A percentile compares a stretch with the other conserved stretches of the same genome.
phyloP scores from a whole-genome alignment of 331 rosid species.

The Spiraea crenata region DNA sequence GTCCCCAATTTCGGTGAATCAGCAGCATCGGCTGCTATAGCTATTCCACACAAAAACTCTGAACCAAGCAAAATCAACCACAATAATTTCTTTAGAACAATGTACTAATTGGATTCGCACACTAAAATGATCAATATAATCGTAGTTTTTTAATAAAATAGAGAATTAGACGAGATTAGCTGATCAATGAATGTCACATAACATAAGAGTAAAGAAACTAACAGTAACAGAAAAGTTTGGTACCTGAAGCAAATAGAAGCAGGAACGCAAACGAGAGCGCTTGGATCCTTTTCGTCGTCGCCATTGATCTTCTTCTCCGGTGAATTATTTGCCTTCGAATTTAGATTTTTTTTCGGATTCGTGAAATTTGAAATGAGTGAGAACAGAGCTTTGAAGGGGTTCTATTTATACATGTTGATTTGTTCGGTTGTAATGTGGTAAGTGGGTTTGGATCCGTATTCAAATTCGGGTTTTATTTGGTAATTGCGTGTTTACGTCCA shows the following conservation, averaged over 20 bases:
- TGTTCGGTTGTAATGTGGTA: not conserved
- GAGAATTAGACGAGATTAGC: too few relatives aligned
- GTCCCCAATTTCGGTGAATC: constrained; percentile 39
- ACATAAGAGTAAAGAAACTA: not conserved
- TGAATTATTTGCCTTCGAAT: not conserved
- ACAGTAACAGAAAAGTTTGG: not conserved
- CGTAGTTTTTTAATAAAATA: too few relatives aligned
- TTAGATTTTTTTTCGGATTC: not conserved
- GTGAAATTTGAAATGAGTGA: constrained; percentile 1
- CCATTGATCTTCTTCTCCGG: not conserved
- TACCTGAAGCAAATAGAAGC: constrained; percentile 42
- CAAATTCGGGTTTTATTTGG: too few relatives aligned
- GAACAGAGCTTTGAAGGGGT: not conserved
- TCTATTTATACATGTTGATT: not conserved
- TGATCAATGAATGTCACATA: too few relatives aligned
- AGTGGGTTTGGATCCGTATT: too few relatives aligned
- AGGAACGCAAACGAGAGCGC: constrained; percentile 13
- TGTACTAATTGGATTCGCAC: not conserved
- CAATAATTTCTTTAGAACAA: not conserved
- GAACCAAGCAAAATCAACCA: not conserved
- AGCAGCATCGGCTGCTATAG: constrained; percentile 18
- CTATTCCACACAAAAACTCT: constrained; percentile 40
- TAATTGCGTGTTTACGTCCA: constrained; percentile 25
- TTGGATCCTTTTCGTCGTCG: constrained; percentile 24
- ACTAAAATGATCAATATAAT: too few relatives aligned